phyloP scores from a whole-genome alignment of 495 filamentous ascomycete species.

The Podospora pseudoanserina region DNA sequence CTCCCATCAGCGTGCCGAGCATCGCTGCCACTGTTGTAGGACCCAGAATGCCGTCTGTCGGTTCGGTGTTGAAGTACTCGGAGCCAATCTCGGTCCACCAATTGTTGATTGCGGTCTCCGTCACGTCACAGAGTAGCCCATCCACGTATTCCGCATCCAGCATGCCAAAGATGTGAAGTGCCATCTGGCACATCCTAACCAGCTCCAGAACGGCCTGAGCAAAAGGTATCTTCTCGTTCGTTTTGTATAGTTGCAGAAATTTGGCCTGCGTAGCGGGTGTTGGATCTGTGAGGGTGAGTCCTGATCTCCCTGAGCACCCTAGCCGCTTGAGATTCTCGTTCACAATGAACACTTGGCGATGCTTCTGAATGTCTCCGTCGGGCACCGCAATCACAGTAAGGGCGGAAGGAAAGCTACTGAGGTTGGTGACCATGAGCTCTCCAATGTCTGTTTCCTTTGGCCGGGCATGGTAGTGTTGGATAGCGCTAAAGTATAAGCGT shows the following conservation, averaged over 20 bases:
- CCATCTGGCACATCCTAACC: constrained; percentile 88
- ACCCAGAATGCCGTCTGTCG: constrained; percentile 84
- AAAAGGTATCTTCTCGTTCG: constrained; percentile 73
- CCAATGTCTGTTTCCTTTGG: constrained; percentile 79
- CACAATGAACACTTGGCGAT: constrained; percentile 84
- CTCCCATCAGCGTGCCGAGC: constrained; percentile 82
- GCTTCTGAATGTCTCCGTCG: constrained; percentile 75
- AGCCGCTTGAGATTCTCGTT: constrained; percentile 92
- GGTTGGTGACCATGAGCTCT: constrained; percentile 87
- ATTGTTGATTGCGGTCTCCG: constrained; percentile 82
- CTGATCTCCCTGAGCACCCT: constrained; percentile 85
- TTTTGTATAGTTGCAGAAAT: constrained; percentile 86
- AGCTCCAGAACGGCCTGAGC: constrained; percentile 78
- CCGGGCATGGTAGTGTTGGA: constrained; percentile 78
- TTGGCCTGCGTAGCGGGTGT: constrained; percentile 80
- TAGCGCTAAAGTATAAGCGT: constrained; percentile 78
- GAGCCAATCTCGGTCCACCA: constrained; percentile 97
- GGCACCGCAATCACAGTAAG: constrained; percentile 86
- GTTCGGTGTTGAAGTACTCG: constrained; percentile 86
- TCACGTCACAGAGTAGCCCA: constrained; percentile 87
- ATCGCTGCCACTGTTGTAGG: constrained; percentile 89
- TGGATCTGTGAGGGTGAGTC: constrained; percentile 72
- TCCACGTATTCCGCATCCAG: constrained; percentile 87
- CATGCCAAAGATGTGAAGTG: constrained; percentile 83
- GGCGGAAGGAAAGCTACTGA: constrained; percentile 83